These are phyloP conservation scores for Phragmites australis DNA, from an alignment of 176 grass and related monocot genomes.

Conservation along the genomic window DNA sequence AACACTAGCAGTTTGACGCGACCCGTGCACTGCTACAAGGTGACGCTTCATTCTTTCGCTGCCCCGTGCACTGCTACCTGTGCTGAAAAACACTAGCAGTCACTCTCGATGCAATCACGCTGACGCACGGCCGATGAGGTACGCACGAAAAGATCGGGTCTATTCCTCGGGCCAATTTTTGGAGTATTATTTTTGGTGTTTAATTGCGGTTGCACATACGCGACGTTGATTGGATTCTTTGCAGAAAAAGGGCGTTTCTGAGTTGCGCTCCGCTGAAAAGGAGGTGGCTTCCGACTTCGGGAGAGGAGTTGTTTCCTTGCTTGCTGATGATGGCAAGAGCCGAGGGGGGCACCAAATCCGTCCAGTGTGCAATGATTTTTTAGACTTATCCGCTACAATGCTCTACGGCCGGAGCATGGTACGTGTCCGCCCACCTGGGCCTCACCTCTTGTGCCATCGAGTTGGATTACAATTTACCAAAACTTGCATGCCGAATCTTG, in stretches of 20 bases:
- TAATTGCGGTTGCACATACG: background rate
- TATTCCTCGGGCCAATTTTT: background rate
- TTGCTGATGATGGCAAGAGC: background rate
- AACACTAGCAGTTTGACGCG: background rate
- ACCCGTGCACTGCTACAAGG: background rate
- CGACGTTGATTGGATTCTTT: background rate
- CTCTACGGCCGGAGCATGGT: background rate
- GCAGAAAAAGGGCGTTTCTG: background rate
- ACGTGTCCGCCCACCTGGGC: background rate
- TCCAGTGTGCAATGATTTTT: background rate
- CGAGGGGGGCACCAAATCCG: background rate
- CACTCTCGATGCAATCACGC: background rate
- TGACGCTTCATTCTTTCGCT: background rate
- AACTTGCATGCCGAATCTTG: too few relatives aligned
- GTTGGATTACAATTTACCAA: too few relatives aligned
- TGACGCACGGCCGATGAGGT: background rate
- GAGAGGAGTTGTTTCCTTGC: background rate
- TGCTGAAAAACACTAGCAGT: background rate
- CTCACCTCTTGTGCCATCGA: background rate
- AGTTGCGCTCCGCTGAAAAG: background rate
- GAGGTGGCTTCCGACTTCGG: background rate
- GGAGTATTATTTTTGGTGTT: background rate
- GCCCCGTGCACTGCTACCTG: background rate
- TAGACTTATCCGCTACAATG: background rate
- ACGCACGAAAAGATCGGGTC: background rate